Base-by-base conservation (phyloP, 495 filamentous ascomycete species). In the Neurospora sp. region DNA sequence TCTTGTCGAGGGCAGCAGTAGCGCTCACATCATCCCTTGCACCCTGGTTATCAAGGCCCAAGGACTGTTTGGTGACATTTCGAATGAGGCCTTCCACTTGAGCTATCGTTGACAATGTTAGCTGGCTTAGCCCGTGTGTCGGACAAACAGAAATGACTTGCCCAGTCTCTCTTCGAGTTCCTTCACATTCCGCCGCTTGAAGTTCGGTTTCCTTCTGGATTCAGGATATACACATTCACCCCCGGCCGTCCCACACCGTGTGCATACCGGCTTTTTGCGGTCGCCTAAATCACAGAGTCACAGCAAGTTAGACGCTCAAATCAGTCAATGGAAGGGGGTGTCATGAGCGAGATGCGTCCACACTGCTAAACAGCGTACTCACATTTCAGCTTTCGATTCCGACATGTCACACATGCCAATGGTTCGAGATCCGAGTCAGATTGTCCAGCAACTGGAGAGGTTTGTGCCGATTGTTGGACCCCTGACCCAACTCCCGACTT, bases 121-220 rank as follows among this genome's bases (percentile, higher is more conserved):
- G 69, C 70, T 3, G 69, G n/a, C 11, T 39, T 39, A 42, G 10
- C 5, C n/a, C 12, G 5, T 69, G 20, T 20, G 18, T 11, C 11
- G 1, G 18, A 69, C 41, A 46, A 35, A 18, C 5, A 38, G 35
- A 48, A 3, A 38, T 31, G 20, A 48, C 68, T 69, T 88, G 93
- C 92, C 91, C 77, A 96, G 82, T 72, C 93, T 85, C 68, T 92
- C 92, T 81, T 96, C 93, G 73, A 96, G 83, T 78, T 93, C 91
- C 83, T 90, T 94, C 74, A 95, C 93, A 83, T 94, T 96, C 72
- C 91, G 88, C 75, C 93, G 85, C 84, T 94, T 96, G n/a, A 92
- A 92, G 37, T 93, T 91, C 72, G 93, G 94, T 83, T 94, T 96
- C 83, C 91, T 90, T 75, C 93, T 87, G 69, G 91, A 90, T 80